Percentiles rank a stretch among this genome's conserved stretches.
phyloP scores from a whole-genome alignment of 2,329 filamentous ascomycete genomes.

The Fusarium heterosporum region DNA sequence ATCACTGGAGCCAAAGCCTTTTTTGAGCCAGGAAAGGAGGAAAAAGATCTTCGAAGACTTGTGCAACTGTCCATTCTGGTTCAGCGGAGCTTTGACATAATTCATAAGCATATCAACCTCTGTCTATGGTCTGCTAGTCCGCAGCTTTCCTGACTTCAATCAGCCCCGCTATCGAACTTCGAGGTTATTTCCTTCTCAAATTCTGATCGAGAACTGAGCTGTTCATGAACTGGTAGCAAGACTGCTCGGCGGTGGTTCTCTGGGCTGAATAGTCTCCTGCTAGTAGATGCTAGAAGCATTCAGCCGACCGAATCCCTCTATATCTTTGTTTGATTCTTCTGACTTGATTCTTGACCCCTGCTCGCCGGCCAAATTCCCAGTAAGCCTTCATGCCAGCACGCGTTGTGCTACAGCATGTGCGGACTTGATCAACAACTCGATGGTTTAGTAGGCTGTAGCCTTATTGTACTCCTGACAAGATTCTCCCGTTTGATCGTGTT shows the following conservation, averaged over 20 bases:
- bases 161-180: background rate
- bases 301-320: background rate
- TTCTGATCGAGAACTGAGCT: background rate
- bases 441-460: background rate
- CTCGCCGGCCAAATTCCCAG: slow-evolving; percentile 16
- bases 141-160: background rate
- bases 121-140: background rate
- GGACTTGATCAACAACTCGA: background rate
- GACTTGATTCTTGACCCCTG: background rate
- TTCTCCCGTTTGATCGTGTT: slow-evolving; percentile 26
- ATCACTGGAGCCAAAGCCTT: background rate
- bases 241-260: background rate
- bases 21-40: background rate
- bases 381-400: background rate
- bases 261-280: background rate
- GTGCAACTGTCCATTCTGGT: background rate
- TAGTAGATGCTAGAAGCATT: background rate
- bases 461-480: slow-evolving; percentile 1
- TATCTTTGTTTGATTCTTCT: slow-evolving; percentile 40
- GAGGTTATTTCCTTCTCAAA: background rate
- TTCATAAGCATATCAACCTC: background rate
- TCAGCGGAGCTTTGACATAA: background rate
- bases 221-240: background rate
- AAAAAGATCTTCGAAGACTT: background rate
- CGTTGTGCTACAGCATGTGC: background rate